A percentile compares a stretch with the other conserved stretches of the same genome.
phyloP scores from a whole-genome alignment of 2,329 filamentous ascomycete species.

The Tolypocladium inflatum region DNA sequence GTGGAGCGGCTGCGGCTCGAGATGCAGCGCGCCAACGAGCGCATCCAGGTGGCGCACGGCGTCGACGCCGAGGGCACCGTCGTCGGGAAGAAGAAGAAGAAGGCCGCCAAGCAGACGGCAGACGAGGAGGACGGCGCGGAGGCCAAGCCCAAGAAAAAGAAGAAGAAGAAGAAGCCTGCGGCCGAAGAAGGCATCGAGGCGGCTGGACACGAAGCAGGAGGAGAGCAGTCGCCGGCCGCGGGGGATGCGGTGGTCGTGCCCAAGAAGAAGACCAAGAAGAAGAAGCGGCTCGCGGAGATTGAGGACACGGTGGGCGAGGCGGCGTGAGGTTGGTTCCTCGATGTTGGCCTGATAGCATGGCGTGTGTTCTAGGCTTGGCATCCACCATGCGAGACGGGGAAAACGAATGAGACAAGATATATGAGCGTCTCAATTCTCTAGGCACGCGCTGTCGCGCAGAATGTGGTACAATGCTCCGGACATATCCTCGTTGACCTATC shows the following conservation, averaged over 20 bases:
- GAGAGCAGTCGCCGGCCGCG: neutral
- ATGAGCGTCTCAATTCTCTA: neutral
- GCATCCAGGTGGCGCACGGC: slow-evolving; percentile 62
- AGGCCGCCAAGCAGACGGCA: slow-evolving; percentile 35
- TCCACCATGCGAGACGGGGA: neutral
- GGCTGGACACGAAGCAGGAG: neutral
- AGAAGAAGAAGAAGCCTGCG: slow-evolving; percentile 16
- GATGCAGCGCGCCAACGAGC: slow-evolving; percentile 76
- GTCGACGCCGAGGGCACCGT: slow-evolving; percentile 55
- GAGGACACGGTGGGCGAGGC: slow-evolving; percentile 11
- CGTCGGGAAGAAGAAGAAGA: slow-evolving; percentile 60
- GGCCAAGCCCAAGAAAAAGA: slow-evolving; percentile 38
- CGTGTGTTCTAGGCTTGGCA: neutral
- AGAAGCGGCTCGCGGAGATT: slow-evolving; percentile 21
- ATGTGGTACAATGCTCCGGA: neutral
- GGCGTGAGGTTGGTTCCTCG: neutral
- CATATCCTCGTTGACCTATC: neutral
- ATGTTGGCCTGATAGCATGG: neutral
- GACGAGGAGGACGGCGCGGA: slow-evolving; percentile 16
- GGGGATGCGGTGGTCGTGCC: slow-evolving; percentile 20
- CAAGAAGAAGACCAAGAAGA: slow-evolving; percentile 42
- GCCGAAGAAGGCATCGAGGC: neutral
- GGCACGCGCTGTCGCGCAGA: neutral
- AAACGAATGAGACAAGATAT: neutral
- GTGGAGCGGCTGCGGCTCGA: slow-evolving; percentile 79